Base-by-base conservation (phyloP, 169 alveolate species). In the Babesia bigemina region DNA sequence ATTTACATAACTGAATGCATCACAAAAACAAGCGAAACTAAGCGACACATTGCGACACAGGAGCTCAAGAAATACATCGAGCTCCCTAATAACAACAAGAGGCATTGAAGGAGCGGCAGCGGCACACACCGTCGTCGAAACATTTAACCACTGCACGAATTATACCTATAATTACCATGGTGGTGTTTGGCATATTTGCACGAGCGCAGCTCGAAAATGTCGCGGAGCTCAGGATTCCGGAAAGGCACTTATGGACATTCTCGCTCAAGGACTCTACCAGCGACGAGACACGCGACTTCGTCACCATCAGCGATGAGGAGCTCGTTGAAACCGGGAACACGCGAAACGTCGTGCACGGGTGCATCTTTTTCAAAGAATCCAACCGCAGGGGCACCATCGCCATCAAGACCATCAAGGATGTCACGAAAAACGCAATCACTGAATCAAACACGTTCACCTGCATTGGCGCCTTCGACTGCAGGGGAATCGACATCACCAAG, bases 381-480 rank as follows among this genome's bases (percentile, higher is more conserved):
- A 79, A 66, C 49, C 63, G 72, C 29, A 70, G 58, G 63, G 87
- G 84, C 36, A 79, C 87, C 47, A 59, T 79, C 39, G 71, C 87
- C 33, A 48, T 79, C 19, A 70, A 70, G 61, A 50, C 60, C 50
- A 50, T 71, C 29, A 71, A 79, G 63, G 76, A 63, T 49, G 78
- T 70, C 28, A 65, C 78, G 28, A 49, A 65, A 29, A 71, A 58
- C 42, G 59, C 49, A 16, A 63, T 77, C 47, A 67, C 78, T 28
- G 58, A 77, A 47, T 26, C 70, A 17, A 48, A 67, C 57, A 63
- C 33, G 33, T 79, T 47, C 33, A 66, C 84, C 39, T 79, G 87
- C 58, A 50, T 79, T 12, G 81, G 73, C n/a, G 83, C 83, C 49
- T 79, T 79, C 52, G 87, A 79, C 69, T 79, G 87, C 84, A 36